Evolutionary conservation across 2,329 filamentous ascomycete species (phyloP).

Genomic region (Xenosphaeropsis pyriputrescens): DNA sequence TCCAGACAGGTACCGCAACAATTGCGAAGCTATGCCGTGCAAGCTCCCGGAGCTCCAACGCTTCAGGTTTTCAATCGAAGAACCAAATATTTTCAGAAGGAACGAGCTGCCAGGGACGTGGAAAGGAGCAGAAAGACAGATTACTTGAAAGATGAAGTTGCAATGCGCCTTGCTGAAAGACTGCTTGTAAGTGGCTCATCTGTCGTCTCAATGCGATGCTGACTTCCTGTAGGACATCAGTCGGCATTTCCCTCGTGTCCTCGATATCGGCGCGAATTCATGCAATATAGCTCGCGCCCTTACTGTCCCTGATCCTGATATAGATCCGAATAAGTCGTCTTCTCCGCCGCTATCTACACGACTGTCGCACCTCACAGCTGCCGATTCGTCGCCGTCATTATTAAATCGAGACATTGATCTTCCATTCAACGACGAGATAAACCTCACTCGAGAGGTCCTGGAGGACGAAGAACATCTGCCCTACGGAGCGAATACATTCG

Average conservation of each 20-base stretch:
- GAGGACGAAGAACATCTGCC: conserved; percentile 60
- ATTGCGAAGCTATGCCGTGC: conserved; percentile 57
- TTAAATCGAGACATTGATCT: conserved; percentile 67
- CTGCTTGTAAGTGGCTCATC: conserved; percentile 44
- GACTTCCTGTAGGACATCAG: conserved; percentile 65
- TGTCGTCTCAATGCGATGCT: conserved; percentile 1
- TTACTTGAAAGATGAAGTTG: conserved; percentile 89
- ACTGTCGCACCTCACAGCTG: conserved; percentile 62
- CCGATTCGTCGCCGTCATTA: conserved; percentile 64
- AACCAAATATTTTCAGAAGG: conserved; percentile 83
- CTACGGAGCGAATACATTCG: conserved; percentile 64
- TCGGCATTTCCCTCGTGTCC: conserved; percentile 65
- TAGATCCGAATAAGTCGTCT: conserved; percentile 32
- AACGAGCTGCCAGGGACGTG: conserved; percentile 60
- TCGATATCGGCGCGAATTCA: conserved; percentile 90
- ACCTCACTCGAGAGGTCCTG: conserved; percentile 64
- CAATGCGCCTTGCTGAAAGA: conserved; percentile 68
- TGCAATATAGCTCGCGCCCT: conserved; percentile 85
- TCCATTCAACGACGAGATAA: conserved; percentile 60
- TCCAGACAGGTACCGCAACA: too few relatives aligned
- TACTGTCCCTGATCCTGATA: conserved; percentile 53
- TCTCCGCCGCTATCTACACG: conserved; percentile 54
- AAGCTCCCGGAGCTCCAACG: conserved; percentile 60
- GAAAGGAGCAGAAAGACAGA: conserved; percentile 68
- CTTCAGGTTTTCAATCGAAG: conserved; percentile 85